Base-by-base conservation (phyloP, 2,329 filamentous ascomycete species). In the Fusarium sp. region DNA sequence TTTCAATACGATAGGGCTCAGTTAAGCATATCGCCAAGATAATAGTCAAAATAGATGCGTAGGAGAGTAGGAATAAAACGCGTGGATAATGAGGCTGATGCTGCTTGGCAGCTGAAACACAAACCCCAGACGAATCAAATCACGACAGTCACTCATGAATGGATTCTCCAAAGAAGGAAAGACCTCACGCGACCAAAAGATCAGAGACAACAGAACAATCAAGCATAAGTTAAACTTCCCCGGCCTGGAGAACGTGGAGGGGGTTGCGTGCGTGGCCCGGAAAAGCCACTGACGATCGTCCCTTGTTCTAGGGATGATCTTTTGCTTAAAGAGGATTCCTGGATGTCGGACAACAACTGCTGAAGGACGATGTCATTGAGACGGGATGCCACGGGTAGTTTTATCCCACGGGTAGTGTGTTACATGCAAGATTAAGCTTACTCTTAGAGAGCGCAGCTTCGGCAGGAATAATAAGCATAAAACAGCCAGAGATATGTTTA, bases 61-160 rank as follows among this genome's bases (percentile, higher is more conserved):
- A 49, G 18, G 16, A 49, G 29, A 18, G 38, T 12, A 18, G 32
- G 6, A 38, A 38, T 6, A 40, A 58, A 61, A 70, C 68, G 68
- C 68, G 68, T 70, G 63, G 52, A 58, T 60, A 68, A 22, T n/a
- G 67, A 70, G 67, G 67, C 67, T 70, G 51, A 34, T 41, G 18
- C n/a, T 56, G 67, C 64, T 62, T 64, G 54, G 62, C 67, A 70
- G 62, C 58, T 56, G 24, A 57, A 29, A 11, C 6, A 27, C 32
- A 48, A 38, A 25, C 44, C 44, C 51, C 5, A 49, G 51, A 46
- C 62, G 53, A 65, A 65, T 65, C 62, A 59, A 2, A 41, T 41
- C 32, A 20, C 24, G n/a, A 30, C 10, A 20, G 18, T 2, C n/a
- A 12, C 20, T 27, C 44, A 41, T 32, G 20, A 40, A 52, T 15